Percentiles rank a stretch among this genome's conserved stretches.
Evolutionary conservation across 495 filamentous ascomycete species (phyloP).

Genomic region (Penicillium crystallinum): DNA sequence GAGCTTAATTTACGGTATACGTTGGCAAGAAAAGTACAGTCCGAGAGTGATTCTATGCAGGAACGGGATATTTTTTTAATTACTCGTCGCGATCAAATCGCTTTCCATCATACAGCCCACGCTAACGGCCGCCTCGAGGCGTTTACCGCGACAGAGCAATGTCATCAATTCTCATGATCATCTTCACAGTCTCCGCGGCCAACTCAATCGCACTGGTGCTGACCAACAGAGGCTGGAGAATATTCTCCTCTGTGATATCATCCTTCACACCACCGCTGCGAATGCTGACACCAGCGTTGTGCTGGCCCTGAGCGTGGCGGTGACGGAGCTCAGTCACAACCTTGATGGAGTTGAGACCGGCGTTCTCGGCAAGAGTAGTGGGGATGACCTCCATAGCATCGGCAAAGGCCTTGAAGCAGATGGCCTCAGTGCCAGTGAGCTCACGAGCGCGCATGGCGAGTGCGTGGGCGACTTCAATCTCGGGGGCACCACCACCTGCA

Average conservation of each 20-base stretch:
- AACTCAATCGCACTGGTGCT: constrained; percentile 96
- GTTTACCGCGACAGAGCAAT: constrained; percentile 65
- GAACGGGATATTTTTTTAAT: constrained; percentile 27
- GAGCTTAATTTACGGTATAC: background rate
- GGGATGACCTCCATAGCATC: constrained; percentile 97
- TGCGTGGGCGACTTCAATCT: constrained; percentile 85
- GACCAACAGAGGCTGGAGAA: constrained; percentile 90
- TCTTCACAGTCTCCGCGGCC: constrained; percentile 96
- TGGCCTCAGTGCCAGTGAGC: constrained; percentile 84
- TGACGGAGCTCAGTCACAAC: constrained; percentile 97
- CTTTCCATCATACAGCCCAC: constrained; percentile 30
- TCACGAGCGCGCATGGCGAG: constrained; percentile 75
- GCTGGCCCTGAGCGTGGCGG: constrained; percentile 88
- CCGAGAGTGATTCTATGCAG: constrained; percentile 17
- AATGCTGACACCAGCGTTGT: constrained; percentile 94
- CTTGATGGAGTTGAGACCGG: constrained; percentile 94
- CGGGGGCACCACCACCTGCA: constrained; percentile 91
- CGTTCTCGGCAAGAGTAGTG: constrained; percentile 94
- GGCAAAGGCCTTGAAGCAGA: constrained; percentile 98
- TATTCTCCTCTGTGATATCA: constrained; percentile 94
- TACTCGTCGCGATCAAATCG: constrained; percentile 27
- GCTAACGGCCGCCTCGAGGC: constrained; percentile 12
- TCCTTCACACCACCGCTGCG: constrained; percentile 93
- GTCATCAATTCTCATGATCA: constrained; percentile 96
- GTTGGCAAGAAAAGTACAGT: background rate